Percentiles rank a stretch among this genome's conserved stretches.
Evolutionary conservation across 805 yeast species (phyloP).

Genomic region (Saccharomycopsis fodiens): DNA sequence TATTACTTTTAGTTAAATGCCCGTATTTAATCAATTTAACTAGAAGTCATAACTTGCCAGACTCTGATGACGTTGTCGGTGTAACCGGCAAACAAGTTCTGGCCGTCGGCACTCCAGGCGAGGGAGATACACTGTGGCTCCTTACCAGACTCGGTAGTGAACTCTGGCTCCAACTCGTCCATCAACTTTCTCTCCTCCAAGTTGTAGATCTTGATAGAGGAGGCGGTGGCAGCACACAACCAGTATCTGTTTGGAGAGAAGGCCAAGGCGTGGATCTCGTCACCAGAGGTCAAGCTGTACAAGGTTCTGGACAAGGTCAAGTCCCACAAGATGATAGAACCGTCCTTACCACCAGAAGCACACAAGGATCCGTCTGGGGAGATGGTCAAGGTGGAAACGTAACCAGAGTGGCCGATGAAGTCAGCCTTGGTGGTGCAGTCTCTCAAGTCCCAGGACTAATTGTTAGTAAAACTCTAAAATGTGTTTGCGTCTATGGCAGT

Average conservation of each 20-base stretch:
- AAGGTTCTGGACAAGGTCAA: constrained; percentile 75
- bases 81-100: constrained; percentile 99
- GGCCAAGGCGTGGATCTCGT: constrained; percentile 96
- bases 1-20: not conserved
- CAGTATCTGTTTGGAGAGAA: constrained; percentile 99
- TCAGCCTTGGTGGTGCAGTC: constrained; percentile 86
- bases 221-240: constrained; percentile 98
- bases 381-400: constrained; percentile 92
- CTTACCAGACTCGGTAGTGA: constrained; percentile 81
- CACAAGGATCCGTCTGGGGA: constrained; percentile 99
- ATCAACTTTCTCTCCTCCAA: constrained; percentile 88
- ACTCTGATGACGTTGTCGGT: constrained; percentile 99
- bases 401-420: constrained; percentile 98
- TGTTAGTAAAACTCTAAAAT: constrained; percentile 2
- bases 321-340: constrained; percentile 98
- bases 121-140: constrained; percentile 97
- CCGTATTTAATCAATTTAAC: constrained; percentile 24
- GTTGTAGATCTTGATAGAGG: constrained; percentile 97
- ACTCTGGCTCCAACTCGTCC: constrained; percentile 98
- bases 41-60: constrained; percentile 98
- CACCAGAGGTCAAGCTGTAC: constrained; percentile 91
- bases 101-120: constrained; percentile 99
- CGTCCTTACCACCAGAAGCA: constrained; percentile 99
- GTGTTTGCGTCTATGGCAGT: not conserved
- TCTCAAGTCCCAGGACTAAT: constrained; percentile 88